Evolutionary conservation across 805 yeast species (phyloP), one percentile per base, ranked within the genome.

Genomic region (Lachancea quebecensis): DNA sequence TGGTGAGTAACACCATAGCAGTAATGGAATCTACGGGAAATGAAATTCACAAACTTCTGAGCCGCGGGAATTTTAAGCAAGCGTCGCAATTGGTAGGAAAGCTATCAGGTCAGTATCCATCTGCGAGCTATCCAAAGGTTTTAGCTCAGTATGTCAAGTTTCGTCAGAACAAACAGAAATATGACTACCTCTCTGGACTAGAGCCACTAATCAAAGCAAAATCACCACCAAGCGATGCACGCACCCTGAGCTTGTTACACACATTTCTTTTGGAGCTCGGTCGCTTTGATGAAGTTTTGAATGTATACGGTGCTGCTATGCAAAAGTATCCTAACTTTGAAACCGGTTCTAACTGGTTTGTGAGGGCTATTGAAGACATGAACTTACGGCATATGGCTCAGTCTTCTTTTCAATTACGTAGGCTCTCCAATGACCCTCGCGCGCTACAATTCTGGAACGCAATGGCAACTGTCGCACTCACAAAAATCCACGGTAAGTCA

Each of bases 271-370:
- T 61, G 3, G 59, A 65, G 14, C 58, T 67, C n/a, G 70, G 68
- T 0, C 58, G 53, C 33, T 58, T 58, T 11, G 61, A 59, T 0
- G 78, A 76, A 44, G 73, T 78, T 2, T 54, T 66, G 15, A 70
- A 66, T 39, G 71, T 78, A 0, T 82, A 74, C 56, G 88, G 81
- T 49, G 73, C 68, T 44, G 80, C 81, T 2, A 71, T 75, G 36
- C 74, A 75, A 56, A 78, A 74, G 56, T 79, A 77, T 51, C 81
- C 83, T 3, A 69, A 73, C 4, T 64, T 70, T 37, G 69, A 68
- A 9, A 58, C 77, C 29, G 63, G 77, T 6, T 62, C 69, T 37
- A 68, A 67, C 30, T 85, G 91, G 89, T 80, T 81, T 57, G 70
- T 70, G 34, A 64, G 71, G 35, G 68, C 82, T 27, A 56, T 81